phyloP scores from a whole-genome alignment of 148 eudicot genomes.

The Selenicereus undatus region DNA sequence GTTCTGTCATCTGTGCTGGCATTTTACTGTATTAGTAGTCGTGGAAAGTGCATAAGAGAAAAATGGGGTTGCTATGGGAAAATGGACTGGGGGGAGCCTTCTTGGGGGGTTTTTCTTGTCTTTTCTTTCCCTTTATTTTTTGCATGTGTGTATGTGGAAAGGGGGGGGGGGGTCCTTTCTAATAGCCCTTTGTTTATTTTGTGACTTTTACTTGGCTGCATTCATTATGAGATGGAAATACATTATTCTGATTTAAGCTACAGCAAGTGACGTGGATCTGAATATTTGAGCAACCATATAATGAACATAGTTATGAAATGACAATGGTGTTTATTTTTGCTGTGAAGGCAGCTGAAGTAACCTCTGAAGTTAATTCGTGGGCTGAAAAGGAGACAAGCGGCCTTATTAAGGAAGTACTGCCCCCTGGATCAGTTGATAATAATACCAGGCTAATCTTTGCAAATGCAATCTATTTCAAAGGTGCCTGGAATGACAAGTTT shows the following conservation, averaged over 20 bases:
- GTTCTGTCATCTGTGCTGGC: background rate
- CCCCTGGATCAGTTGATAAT: conserved; percentile 61
- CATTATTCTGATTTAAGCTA: background rate
- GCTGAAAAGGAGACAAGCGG: conserved; percentile 79
- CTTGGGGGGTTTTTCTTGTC: too few species aligned
- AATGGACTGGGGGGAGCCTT: background rate
- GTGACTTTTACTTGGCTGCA: background rate
- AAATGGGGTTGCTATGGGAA: background rate
- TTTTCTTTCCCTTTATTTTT: too few species aligned
- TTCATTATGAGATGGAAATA: background rate
- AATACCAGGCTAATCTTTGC: conserved; percentile 72
- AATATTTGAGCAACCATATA: background rate
- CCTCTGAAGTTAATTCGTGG: conserved; percentile 69
- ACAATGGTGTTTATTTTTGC: conserved; percentile 16
- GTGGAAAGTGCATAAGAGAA: background rate
- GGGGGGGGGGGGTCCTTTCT: background rate
- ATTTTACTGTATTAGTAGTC: background rate
- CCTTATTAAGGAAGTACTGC: conserved; percentile 75
- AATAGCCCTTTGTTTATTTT: background rate
- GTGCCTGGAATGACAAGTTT: conserved; percentile 75
- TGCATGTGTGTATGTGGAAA: background rate
- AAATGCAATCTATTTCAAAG: conserved; percentile 83
- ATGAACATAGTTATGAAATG: background rate
- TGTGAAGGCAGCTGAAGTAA: conserved; percentile 64
- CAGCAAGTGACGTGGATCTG: background rate